Evolutionary conservation across 164 flowering plant genomes (phyloP).

Genomic region (Warburgia ugandensis): DNA sequence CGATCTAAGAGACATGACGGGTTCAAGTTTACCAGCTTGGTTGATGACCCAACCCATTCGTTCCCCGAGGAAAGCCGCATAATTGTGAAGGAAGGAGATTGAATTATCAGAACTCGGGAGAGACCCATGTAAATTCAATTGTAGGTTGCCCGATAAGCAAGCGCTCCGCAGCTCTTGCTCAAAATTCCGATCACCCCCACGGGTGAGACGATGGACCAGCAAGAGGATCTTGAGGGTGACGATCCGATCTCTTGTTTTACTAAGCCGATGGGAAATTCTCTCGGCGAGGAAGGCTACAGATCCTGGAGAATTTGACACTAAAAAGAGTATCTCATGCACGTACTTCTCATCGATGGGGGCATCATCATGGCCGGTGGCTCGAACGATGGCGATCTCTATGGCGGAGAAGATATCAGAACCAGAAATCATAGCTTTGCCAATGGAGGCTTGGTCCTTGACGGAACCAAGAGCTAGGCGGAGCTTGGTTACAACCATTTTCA

Average conservation of each 20-base stretch:
- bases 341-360: slow-evolving; percentile 51
- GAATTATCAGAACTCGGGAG: slow-evolving; percentile 22
- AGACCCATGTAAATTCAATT: slow-evolving; percentile 26
- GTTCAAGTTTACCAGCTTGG: slow-evolving; percentile 47
- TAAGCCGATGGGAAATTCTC: slow-evolving; percentile 40
- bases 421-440: slow-evolving; percentile 53
- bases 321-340: slow-evolving; percentile 55
- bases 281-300: slow-evolving; percentile 47
- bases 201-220: slow-evolving; percentile 54
- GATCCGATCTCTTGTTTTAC: slow-evolving; percentile 41
- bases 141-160: slow-evolving; percentile 31
- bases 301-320: slow-evolving; percentile 50
- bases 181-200: slow-evolving; percentile 52
- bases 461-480: slow-evolving; percentile 53
- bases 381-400: slow-evolving; percentile 57
- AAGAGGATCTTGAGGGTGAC: slow-evolving; percentile 65
- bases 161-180: slow-evolving; percentile 44
- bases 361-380: slow-evolving; percentile 58
- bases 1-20: slow-evolving; percentile 14
- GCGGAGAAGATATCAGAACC: slow-evolving; percentile 32
- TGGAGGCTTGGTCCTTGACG: slow-evolving; percentile 64
- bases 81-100: slow-evolving; percentile 22
- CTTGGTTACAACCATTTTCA: slow-evolving; percentile 28
- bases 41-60: slow-evolving; percentile 44
- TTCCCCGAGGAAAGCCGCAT: slow-evolving; percentile 36